phyloP scores from a whole-genome alignment of 257 asterid genomes.

The Solanum megistacrolobum region DNA sequence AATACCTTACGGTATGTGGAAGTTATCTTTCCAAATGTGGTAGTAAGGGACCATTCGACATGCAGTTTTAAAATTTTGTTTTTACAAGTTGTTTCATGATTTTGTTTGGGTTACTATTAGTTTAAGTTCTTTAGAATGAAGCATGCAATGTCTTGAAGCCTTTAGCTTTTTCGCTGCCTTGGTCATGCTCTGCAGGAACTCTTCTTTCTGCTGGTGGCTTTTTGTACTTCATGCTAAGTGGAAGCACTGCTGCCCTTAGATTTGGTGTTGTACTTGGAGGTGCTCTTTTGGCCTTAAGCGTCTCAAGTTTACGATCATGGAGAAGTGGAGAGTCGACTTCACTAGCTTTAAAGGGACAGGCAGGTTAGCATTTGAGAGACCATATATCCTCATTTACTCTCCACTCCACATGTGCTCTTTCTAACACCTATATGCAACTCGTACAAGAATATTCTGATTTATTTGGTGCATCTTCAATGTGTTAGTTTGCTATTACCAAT shows the following conservation, averaged over 20 bases:
- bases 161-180: slow-evolving; percentile 3
- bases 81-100: background rate
- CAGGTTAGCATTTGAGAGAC: slow-evolving; percentile 36
- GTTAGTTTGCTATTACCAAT: background rate
- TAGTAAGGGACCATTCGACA: background rate
- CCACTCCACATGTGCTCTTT: background rate
- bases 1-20: slow-evolving; percentile 73
- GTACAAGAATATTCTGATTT: background rate
- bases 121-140: background rate
- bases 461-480: background rate
- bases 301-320: slow-evolving; percentile 78
- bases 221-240: slow-evolving; percentile 71
- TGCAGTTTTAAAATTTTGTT: background rate
- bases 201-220: slow-evolving; percentile 69
- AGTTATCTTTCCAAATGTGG: background rate
- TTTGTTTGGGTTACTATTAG: background rate
- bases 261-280: slow-evolving; percentile 87
- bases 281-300: slow-evolving; percentile 65
- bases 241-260: slow-evolving; percentile 68
- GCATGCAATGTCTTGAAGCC: background rate
- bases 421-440: background rate
- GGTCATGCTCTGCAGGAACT: slow-evolving; percentile 42
- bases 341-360: slow-evolving; percentile 64
- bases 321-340: slow-evolving; percentile 54
- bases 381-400: background rate